Conservation (phyloP, 345 rosid genomes). For the Arabis alpina region DNA sequence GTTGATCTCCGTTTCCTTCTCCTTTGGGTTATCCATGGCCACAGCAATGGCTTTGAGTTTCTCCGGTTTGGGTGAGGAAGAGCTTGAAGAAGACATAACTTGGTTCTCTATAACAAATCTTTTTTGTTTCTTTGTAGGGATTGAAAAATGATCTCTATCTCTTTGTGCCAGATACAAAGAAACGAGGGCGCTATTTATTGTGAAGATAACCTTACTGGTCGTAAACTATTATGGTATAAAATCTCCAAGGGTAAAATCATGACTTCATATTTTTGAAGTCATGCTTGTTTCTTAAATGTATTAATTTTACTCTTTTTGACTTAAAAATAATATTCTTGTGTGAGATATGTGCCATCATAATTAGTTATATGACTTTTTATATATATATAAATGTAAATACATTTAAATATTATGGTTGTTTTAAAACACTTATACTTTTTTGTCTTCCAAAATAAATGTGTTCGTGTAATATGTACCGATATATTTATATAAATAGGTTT, state of each 20-base stretch:
- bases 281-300: conserved; percentile 28
- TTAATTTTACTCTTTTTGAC: conserved; percentile 17
- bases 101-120: conserved; percentile 27
- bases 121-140: conserved; percentile 15
- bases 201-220: conserved; percentile 19
- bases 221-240: conserved; percentile 34
- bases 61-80: conserved; percentile 27
- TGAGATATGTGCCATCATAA: neutral
- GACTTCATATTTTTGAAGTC: conserved; percentile 22
- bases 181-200: conserved; percentile 34
- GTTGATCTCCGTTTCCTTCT: conserved; percentile 4
- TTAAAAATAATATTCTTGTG: conserved; percentile 2
- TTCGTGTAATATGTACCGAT: neutral
- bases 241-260: conserved; percentile 22
- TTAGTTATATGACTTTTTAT: neutral
- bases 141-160: conserved; percentile 30
- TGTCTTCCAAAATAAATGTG: neutral
- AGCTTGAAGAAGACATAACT: conserved; percentile 34
- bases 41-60: neutral
- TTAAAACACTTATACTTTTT: no score
- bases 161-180: conserved; percentile 34
- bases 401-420: neutral
- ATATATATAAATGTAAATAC: neutral
- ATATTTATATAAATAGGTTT: neutral
- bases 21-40: conserved; percentile 6